These are phyloP conservation scores for Starmerella etchellsii DNA, from an alignment of 805 yeast species.

Conservation along the genomic window DNA sequence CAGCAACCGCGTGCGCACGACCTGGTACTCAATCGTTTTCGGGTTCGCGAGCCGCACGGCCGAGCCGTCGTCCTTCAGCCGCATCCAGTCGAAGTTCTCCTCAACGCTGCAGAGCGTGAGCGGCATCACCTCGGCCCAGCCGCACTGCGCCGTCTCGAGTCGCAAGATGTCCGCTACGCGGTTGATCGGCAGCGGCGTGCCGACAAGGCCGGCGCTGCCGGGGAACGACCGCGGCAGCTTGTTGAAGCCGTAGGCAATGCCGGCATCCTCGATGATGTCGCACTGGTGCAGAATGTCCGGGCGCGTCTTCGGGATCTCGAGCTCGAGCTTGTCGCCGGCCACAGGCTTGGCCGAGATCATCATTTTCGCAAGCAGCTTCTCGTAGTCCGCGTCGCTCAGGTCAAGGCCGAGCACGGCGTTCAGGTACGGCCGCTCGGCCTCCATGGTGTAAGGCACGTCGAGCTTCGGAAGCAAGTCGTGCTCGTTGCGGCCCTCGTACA, in stretches of 20 bases:
- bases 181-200: conserved; percentile 81
- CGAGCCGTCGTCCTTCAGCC: conserved; percentile 47
- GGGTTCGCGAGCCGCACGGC: conserved; percentile 94
- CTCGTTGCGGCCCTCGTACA: conserved; percentile 51
- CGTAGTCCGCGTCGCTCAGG: conserved; percentile 53
- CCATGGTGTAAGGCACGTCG: conserved; percentile 44
- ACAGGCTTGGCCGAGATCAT: conserved; percentile 54
- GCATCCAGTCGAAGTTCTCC: conserved; percentile 84
- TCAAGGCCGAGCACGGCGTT: conserved; percentile 86
- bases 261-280: conserved; percentile 98
- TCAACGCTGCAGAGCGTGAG: conserved; percentile 91
- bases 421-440: conserved; percentile 71
- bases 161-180: conserved; percentile 84
- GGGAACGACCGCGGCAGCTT: conserved; percentile 72
- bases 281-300: conserved; percentile 93
- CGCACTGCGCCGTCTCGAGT: conserved; percentile 81
- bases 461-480: conserved; percentile 62
- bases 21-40: conserved; percentile 92
- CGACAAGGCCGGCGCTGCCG: conserved; percentile 61
- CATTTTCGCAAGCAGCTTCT: conserved; percentile 63
- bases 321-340: conserved; percentile 34
- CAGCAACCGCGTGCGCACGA: conserved; percentile 83
- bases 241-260: conserved; percentile 89
- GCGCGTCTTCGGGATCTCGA: conserved; percentile 79
- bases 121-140: conserved; percentile 94